Percentiles rank a stretch among this genome's conserved stretches.
Conservation (phyloP, 306 rosid genomes). For the Vicia sativa region DNA sequence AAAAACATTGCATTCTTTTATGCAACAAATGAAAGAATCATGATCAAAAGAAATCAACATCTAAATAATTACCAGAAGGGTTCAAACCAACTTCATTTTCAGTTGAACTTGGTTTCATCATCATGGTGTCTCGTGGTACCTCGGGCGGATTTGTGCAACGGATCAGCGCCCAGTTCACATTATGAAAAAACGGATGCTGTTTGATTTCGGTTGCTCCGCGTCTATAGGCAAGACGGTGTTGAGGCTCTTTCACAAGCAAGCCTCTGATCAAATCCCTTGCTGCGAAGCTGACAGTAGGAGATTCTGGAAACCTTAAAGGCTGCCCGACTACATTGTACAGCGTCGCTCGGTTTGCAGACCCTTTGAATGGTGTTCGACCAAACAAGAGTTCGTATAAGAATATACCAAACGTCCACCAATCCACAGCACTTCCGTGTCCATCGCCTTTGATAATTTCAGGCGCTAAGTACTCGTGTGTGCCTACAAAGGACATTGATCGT, state of each 20-base stretch:
- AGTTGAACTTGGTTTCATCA: slow-evolving; percentile 32
- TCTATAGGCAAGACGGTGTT: slow-evolving; percentile 92
- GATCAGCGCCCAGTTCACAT: slow-evolving; percentile 94
- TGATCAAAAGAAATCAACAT: slow-evolving; percentile 88
- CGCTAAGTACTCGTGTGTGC: slow-evolving; percentile 96
- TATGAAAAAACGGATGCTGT: slow-evolving; percentile 95
- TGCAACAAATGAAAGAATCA: slow-evolving; percentile 51
- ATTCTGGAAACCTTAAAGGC: slow-evolving; percentile 91
- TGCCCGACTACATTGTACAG: slow-evolving; percentile 92
- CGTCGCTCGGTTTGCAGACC: slow-evolving; percentile 81
- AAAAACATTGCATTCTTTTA: slow-evolving; percentile 9
- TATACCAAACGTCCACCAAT: slow-evolving; percentile 99
- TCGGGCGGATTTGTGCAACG: slow-evolving; percentile 91
- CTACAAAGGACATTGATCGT: slow-evolving; percentile 96
- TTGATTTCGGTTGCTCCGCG: slow-evolving; percentile 95
- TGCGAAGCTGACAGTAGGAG: slow-evolving; percentile 91
- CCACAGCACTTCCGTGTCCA: slow-evolving; percentile 99
- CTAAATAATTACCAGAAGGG: slow-evolving; percentile 89
- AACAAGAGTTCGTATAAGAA: slow-evolving; percentile 93
- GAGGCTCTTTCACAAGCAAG: slow-evolving; percentile 95
- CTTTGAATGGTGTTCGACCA: slow-evolving; percentile 93
- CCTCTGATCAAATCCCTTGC: slow-evolving; percentile 96
- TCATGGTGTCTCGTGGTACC: slow-evolving; percentile 59
- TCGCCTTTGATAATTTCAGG: slow-evolving; percentile 96
- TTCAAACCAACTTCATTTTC: slow-evolving; percentile 65